Evolutionary conservation across 495 filamentous ascomycete species (phyloP).

Genomic region (Aspergillus biplanus): DNA sequence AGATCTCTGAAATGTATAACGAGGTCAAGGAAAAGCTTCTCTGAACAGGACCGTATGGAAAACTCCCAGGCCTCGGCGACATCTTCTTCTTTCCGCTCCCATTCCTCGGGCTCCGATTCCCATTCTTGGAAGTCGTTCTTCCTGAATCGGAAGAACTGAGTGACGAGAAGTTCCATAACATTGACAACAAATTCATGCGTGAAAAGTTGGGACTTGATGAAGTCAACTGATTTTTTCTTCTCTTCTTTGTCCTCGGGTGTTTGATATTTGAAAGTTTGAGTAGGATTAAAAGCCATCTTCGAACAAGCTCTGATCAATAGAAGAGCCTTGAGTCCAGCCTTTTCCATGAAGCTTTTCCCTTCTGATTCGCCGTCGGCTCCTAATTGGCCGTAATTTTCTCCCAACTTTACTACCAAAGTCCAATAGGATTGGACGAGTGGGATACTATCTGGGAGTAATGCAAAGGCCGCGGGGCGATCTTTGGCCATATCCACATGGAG

Average conservation of each 20-base stretch:
- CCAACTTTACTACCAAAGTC: conserved; percentile 74
- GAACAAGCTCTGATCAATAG: conserved; percentile 82
- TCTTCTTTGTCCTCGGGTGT: conserved; percentile 70
- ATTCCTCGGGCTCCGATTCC: conserved; percentile 91
- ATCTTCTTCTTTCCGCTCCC: conserved; percentile 83
- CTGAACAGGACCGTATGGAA: conserved; percentile 84
- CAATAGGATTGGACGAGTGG: conserved; percentile 80
- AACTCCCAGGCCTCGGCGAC: conserved; percentile 83
- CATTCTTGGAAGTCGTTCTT: conserved; percentile 82
- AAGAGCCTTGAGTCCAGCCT: conserved; percentile 77
- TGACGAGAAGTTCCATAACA: conserved; percentile 81
- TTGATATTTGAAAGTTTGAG: conserved; percentile 79
- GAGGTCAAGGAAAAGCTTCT: conserved; percentile 91
- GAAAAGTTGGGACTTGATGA: conserved; percentile 72
- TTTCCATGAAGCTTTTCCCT: conserved; percentile 67
- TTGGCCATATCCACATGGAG: conserved; percentile 83
- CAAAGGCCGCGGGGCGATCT: conserved; percentile 77
- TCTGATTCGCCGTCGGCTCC: conserved; percentile 54
- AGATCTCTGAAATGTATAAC: conserved; percentile 83
- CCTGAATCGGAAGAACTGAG: conserved; percentile 87
- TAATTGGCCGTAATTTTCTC: conserved; percentile 64
- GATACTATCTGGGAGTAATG: conserved; percentile 75
- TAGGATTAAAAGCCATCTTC: conserved; percentile 78
- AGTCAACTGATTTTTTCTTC: conserved; percentile 62
- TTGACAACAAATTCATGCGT: conserved; percentile 73